Evolutionary conservation across 2,329 filamentous ascomycete species (phyloP).

Genomic region (Hypoxylon sp.): DNA sequence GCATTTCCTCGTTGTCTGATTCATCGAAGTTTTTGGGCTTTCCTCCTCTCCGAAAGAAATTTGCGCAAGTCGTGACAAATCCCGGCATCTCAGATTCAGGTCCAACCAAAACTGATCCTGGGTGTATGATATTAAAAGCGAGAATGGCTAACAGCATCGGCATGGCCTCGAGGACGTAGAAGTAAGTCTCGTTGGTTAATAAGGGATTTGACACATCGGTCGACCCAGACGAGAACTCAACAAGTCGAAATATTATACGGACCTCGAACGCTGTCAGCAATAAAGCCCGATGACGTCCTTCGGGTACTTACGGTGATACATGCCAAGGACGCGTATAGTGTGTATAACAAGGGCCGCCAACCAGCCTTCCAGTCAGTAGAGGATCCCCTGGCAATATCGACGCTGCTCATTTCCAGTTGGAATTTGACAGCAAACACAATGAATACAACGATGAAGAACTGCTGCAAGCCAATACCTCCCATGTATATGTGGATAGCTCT

Average conservation of each 20-base stretch:
- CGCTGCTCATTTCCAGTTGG: slow-evolving; percentile 51
- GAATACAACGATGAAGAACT: slow-evolving; percentile 66
- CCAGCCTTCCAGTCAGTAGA: slow-evolving; percentile 16
- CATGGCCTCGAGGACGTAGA: slow-evolving; percentile 56
- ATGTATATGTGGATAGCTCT: slow-evolving; percentile 64
- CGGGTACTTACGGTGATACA: slow-evolving; percentile 55
- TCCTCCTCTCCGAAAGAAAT: slow-evolving; percentile 23
- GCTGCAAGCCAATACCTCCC: slow-evolving; percentile 67
- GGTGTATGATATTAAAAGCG: slow-evolving; percentile 57
- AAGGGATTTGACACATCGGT: slow-evolving; percentile 50
- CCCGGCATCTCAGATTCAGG: slow-evolving; percentile 42
- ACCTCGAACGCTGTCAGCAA: slow-evolving; percentile 47
- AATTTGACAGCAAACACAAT: slow-evolving; percentile 58
- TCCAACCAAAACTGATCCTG: slow-evolving; percentile 49
- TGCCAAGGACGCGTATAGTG: slow-evolving; percentile 55
- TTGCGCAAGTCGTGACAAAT: slow-evolving; percentile 33
- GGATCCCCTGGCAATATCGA: slow-evolving; percentile 33
- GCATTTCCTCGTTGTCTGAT: slow-evolving; percentile 31
- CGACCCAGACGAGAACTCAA: slow-evolving; percentile 64
- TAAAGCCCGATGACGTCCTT: not conserved
- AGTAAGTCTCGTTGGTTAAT: slow-evolving; percentile 51
- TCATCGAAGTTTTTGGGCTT: slow-evolving; percentile 20
- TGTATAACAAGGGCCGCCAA: slow-evolving; percentile 50
- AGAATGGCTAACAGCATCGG: slow-evolving; percentile 58
- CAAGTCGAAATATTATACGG: slow-evolving; percentile 69